phyloP scores from a whole-genome alignment of 257 asterid genomes.

The Jacaranda copaia region DNA sequence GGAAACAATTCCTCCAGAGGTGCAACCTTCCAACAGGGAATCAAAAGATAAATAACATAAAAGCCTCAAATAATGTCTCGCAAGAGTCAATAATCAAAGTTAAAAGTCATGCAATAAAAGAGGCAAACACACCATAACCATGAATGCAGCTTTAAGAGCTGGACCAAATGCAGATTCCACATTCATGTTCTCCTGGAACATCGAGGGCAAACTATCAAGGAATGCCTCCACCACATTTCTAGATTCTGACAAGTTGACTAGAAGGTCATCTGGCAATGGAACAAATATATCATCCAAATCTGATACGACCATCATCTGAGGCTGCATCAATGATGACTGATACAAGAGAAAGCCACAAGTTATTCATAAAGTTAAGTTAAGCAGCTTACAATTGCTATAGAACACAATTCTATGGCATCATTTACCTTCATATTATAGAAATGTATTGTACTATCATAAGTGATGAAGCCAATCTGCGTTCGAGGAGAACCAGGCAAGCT shows the following conservation, averaged over 20 bases:
- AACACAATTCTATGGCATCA: constrained; percentile 29
- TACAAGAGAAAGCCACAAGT: constrained; percentile 45
- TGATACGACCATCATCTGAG: constrained; percentile 91
- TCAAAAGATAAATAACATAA: not conserved
- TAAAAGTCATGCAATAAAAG: constrained; percentile 30
- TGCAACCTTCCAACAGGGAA: constrained; percentile 18
- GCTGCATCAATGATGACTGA: constrained; percentile 88
- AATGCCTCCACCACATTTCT: constrained; percentile 91
- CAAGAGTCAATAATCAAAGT: constrained; percentile 9
- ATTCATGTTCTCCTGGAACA: constrained; percentile 89
- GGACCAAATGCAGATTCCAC: constrained; percentile 99
- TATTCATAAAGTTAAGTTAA: constrained; percentile 27
- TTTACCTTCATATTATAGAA: constrained; percentile 95
- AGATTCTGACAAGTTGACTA: constrained; percentile 96
- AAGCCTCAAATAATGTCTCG: no score
- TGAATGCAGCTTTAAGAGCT: constrained; percentile 89
- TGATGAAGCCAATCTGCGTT: constrained; percentile 96
- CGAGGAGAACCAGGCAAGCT: constrained; percentile 88
- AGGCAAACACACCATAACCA: constrained; percentile 83
- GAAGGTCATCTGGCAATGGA: constrained; percentile 90
- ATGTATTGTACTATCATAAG: constrained; percentile 94
- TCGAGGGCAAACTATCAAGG: constrained; percentile 92
- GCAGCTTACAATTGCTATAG: constrained; percentile 30
- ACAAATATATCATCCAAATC: constrained; percentile 85
- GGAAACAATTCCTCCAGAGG: constrained; percentile 23